These are phyloP conservation scores for Ascocoryne sarcoides DNA, from an alignment of 2,329 filamentous ascomycete genomes.

Conservation along the genomic window DNA sequence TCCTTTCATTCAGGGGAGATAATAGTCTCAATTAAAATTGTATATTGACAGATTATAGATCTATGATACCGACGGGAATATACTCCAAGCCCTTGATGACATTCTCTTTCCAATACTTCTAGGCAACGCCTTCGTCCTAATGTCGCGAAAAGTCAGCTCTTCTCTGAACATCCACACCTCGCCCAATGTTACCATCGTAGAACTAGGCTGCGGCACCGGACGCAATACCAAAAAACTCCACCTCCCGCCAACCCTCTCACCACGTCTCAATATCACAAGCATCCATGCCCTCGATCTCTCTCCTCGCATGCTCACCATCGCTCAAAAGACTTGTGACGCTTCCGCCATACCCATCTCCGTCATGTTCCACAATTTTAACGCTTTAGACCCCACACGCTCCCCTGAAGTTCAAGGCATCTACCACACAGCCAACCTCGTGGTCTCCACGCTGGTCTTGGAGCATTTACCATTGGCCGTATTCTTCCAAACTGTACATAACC, in stretches of 20 bases:
- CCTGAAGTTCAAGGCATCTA: constrained; percentile 10
- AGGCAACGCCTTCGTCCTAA: constrained; percentile 36
- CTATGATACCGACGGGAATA: constrained; percentile 59
- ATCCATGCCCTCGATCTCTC: constrained; percentile 43
- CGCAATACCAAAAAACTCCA: constrained; percentile 49
- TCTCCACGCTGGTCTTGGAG: constrained; percentile 57
- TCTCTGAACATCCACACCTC: not conserved
- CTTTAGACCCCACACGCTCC: constrained; percentile 17
- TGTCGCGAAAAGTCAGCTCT: too few species aligned
- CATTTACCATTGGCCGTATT: constrained; percentile 45
- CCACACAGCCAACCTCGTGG: constrained; percentile 33
- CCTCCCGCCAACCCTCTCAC: constrained; percentile 9
- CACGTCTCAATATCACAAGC: constrained; percentile 9
- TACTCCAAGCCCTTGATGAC: constrained; percentile 56
- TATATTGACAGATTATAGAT: constrained; percentile 31
- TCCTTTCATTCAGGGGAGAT: too few species aligned
- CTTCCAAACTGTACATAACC: constrained; percentile 37
- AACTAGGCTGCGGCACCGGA: constrained; percentile 58
- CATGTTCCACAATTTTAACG: constrained; percentile 20
- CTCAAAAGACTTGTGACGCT: constrained; percentile 26
- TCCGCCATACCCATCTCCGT: not conserved
- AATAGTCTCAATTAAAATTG: too few species aligned
- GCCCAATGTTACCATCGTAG: constrained; percentile 38
- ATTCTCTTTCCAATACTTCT: constrained; percentile 44
- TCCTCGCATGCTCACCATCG: constrained; percentile 47